Evolutionary conservation across 108 stramenopile species (phyloP), one percentile per base, ranked within the genome.

Genomic region (Tribonema minus): DNA sequence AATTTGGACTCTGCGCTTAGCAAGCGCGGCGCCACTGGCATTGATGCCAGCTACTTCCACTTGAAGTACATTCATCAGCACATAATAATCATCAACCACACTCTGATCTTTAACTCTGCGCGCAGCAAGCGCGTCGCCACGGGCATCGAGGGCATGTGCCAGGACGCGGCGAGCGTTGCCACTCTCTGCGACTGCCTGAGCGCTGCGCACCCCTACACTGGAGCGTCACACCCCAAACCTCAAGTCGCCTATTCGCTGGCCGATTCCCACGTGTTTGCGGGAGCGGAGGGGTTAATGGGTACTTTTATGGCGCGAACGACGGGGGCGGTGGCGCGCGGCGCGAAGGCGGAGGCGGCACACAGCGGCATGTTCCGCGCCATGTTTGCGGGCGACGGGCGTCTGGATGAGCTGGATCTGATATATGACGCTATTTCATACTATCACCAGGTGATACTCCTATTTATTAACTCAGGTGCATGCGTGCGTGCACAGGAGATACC

Each of bases 371-470:
- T 79, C 32, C 77, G 77, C 5, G 68, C 34, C 20, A 20, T 54
- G 46, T 54, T 54, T 54, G 46, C 15, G 15, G 46, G 20, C 15
- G 46, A 54, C 20, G 46, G 46, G 46, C 9, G 20, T 63, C 31
- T 79, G 5, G 77, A 79, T 54, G 77, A 79, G 68, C 34, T 79
- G 61, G 77, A 79, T 37, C 68, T 79, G 31, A 63, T 68, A 27
- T 79, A 66, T 28, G 77, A 79, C 34, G 41, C 67, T 15, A 70
- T 79, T 5, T 54, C 77, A 23, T 70, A 5, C 68, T 79, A 79
- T 46, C 61, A 70, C 31, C 77, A 79, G 61, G 31, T 79, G 38
- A 75, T 75, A n/a, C n/a, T n/a, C n/a, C n/a, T n/a, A n/a, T n/a
- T n/a, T n/a, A n/a, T n/a, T n/a, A n/a, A n/a, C n/a, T n/a, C n/a